Evolutionary conservation across 2,329 filamentous ascomycete genomes (phyloP), one percentile per base, ranked within the genome.

Genomic region (Clonostachys chloroleuca): DNA sequence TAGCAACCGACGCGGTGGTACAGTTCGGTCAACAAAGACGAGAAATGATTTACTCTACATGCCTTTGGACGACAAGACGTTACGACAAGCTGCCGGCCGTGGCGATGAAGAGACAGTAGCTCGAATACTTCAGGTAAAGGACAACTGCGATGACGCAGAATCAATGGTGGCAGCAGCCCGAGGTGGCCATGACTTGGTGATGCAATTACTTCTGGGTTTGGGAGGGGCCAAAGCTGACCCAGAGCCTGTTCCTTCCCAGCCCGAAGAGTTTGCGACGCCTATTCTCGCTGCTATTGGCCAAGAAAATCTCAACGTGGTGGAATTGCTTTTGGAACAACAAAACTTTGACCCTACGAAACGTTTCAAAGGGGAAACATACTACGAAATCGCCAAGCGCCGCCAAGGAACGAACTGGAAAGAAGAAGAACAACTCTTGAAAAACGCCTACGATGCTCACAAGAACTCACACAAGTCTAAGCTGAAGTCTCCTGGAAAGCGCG

Each of bases 271-370:
- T 58, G 87, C 92, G 45, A 97, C 92, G 1, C 94, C 94, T 2
- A 95, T 99, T 75, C 79, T 96, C 36, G 91, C 92, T 49, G 92
- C 94, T 2, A 96, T 99, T 54, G 92, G 94, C 14, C 87, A 92
- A 55, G 82, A 84, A 52, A 94, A 96, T 57, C 78, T 94, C 44
- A 87, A 89, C 54, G 89, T 96, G 48, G 83, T 99, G 41, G 81
- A 87, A 48, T 72, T 96, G 12, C 76, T 96, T 8, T 72, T 96
- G 7, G 83, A 84, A 50, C 89, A 94, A 57, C 79, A 80, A 43
- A 70, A 71, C 14, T 96, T 97, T 61, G 86, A 99, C 57, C 92
- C 94, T 0, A 90, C 89, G 1, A 83, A 86, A 48, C 78, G 84
- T 24, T 85, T 84, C 55, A 84, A 84, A 55, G 89, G 89, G 18